These are phyloP conservation scores for Calonectria fujianensis DNA, from an alignment of 2,329 filamentous ascomycete species.

Conservation along the genomic window DNA sequence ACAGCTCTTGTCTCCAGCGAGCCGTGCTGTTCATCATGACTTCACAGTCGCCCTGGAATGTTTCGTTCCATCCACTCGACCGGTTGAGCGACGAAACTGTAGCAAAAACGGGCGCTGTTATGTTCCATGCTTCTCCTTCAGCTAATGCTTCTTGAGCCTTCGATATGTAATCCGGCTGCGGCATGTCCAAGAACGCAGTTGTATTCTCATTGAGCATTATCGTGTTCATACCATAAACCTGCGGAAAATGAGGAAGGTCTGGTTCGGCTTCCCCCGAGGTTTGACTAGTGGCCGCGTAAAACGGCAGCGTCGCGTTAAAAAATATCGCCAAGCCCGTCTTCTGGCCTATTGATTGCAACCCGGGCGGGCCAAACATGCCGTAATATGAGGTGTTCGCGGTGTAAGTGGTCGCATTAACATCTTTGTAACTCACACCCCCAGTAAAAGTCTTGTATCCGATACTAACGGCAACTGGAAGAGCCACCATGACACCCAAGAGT, in stretches of 20 bases:
- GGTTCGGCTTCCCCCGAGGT: not conserved
- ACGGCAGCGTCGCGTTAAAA: constrained; percentile 31
- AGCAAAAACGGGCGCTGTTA: constrained; percentile 13
- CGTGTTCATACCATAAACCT: constrained; percentile 12
- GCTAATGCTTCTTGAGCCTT: not conserved
- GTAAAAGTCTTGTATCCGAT: constrained; percentile 24
- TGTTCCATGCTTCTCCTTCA: constrained; percentile 26
- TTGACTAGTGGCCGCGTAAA: constrained; percentile 3
- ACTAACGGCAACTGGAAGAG: constrained; percentile 18
- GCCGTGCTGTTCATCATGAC: not conserved
- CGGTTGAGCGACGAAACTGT: constrained; percentile 12
- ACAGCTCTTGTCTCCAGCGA: not conserved
- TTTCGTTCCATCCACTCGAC: constrained; percentile 22
- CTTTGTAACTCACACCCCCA: not conserved
- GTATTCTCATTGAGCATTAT: constrained; percentile 11
- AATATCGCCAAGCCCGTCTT: constrained; percentile 20
- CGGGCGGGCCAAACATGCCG: constrained; percentile 25
- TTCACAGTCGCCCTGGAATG: constrained; percentile 14
- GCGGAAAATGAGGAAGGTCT: not conserved
- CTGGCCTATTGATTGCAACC: constrained; percentile 10
- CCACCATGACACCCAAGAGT: not conserved
- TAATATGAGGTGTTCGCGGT: not conserved
- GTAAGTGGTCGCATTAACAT: not conserved
- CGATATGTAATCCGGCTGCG: constrained; percentile 4
- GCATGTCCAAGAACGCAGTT: constrained; percentile 13